Base-by-base conservation (phyloP, 257 asterid species). In the Avicennia marina region DNA sequence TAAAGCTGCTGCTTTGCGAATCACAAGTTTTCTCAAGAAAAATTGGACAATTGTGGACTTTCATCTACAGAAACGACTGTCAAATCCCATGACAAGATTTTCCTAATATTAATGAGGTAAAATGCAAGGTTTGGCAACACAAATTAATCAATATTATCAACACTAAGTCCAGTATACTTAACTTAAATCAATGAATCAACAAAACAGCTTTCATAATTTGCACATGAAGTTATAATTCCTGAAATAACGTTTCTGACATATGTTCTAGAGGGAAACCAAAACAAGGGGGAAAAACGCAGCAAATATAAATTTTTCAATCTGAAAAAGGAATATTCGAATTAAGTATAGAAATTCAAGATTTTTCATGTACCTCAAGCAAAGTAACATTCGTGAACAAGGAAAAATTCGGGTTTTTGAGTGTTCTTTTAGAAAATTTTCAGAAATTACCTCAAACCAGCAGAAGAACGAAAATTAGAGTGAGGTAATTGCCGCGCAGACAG, bases 401-500 rank as follows among this genome's bases (percentile, higher is more conserved):
- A 25, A 19, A 50, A 38, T 26, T 4, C 11, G 21, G 56, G 11
- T 7, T 19, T 33, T 4, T 34, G 41, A 64, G 38, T 6, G 45
- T 7, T 42, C 44, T 2, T 12, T 6, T 38, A 38, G n/a, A n/a
- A n/a, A n/a, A n/a, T 43, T 6, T 11, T 6, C 1, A 19, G 56
- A 17, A 44, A 76, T 46, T 66, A 80, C 95, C 64, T 69, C 72
- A 31, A 56, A 58, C 49, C 75, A 53, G 79, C 26, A 9, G 84
- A 67, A 47, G 80, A 58, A 41, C 25, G 81, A 39, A 46, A 64
- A 48, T 56, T 69, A 2, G 71, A 26, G 58, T 62, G 53, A 54
- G 86, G 52, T 29, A 59, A 65, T 20, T 59, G 73, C 24, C 61
- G 63, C 7, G 71, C 41, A 22, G 79, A 55, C 15, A 73, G 56